Evolutionary conservation across 345 rosid species (phyloP), one percentile per base, ranked within the genome.

Genomic region (Citrus mangshanensis): DNA sequence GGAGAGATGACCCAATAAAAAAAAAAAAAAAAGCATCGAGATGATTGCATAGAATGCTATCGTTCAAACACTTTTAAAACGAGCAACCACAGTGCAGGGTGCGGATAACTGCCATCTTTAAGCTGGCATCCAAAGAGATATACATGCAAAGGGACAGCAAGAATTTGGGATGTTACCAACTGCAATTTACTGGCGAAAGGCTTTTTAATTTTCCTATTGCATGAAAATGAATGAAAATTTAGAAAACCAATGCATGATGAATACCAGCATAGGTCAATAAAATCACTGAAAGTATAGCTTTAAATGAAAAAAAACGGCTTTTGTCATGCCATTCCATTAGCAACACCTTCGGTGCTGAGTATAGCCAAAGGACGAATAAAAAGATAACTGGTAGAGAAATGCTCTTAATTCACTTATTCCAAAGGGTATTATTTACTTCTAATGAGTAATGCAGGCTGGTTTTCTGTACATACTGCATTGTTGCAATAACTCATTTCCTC

Each of bases 401-500:
- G 24, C 68, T 40, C 13, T 22, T 18, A 68, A 62, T 76, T 55
- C 66, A 24, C 74, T 81, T 54, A 79, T 76, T 82, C 65, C 79
- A 69, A 38, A 62, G 58, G 84, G 61, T 37, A 54, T 81, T 80
- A 84, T 79, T 59, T 79, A 82, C 83, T 75, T 78, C 81, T 73
- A 62, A 19, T 38, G 68, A 46, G 77, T n/a, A 69, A 70, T 79
- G 81, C 79, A 78, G 66, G 51, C 76, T 72, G 76, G 77, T 74
- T 69, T 80, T 78, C 84, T 87, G 78, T 85, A 84, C 88, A 79
- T 80, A 74, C 72, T 64, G 38, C 18, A 58, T 38, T 60, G 51
- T 21, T 54, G 60, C 35, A 61, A 21, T 32, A 35, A 60, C 69
- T 62, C 27, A 18, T 37, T 58, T 70, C 69, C 56, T 71, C 63